phyloP scores from a whole-genome alignment of 2,329 filamentous ascomycete species.

The Oidium heveae region DNA sequence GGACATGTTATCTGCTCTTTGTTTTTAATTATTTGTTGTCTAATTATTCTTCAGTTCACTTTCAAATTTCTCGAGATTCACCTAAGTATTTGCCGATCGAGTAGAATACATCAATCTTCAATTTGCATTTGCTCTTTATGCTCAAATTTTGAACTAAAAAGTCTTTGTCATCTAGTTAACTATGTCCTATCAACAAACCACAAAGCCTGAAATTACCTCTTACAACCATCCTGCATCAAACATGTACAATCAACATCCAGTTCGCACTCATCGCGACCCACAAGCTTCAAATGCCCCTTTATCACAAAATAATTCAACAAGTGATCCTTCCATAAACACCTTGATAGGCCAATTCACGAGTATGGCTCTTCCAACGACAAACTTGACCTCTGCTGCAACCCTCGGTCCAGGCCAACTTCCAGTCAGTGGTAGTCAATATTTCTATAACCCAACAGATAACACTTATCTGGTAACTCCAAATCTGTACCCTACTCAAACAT shows the following conservation, averaged over 20 bases:
- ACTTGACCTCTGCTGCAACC: conserved; percentile 13
- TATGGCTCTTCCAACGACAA: conserved; percentile 13
- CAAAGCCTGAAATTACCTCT: conserved; percentile 9
- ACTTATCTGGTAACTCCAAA: conserved; percentile 10
- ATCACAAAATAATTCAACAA: conserved; percentile 5
- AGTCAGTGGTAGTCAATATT: conserved; percentile 13
- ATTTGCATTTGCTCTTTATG: not conserved
- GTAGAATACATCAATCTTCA: not conserved
- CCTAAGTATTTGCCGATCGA: not conserved
- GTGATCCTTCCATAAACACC: conserved; percentile 9
- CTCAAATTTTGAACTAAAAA: conserved; percentile 2
- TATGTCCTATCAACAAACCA: conserved; percentile 15
- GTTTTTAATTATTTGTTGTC: not conserved
- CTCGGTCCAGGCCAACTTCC: conserved; percentile 11
- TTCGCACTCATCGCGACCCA: conserved; percentile 9
- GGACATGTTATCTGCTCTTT: conserved; percentile 1
- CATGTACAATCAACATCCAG: conserved; percentile 13
- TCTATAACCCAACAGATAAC: conserved; percentile 8
- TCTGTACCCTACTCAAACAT: conserved; percentile 12
- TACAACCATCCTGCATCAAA: conserved; percentile 8
- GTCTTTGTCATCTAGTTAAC: conserved; percentile 8
- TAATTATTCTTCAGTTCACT: not conserved
- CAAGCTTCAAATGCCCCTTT: conserved; percentile 10
- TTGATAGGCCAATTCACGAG: conserved; percentile 13
- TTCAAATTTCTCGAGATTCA: not conserved